Evolutionary conservation across 805 yeast genomes (phyloP).

Genomic region (Komagataella ulmi): DNA sequence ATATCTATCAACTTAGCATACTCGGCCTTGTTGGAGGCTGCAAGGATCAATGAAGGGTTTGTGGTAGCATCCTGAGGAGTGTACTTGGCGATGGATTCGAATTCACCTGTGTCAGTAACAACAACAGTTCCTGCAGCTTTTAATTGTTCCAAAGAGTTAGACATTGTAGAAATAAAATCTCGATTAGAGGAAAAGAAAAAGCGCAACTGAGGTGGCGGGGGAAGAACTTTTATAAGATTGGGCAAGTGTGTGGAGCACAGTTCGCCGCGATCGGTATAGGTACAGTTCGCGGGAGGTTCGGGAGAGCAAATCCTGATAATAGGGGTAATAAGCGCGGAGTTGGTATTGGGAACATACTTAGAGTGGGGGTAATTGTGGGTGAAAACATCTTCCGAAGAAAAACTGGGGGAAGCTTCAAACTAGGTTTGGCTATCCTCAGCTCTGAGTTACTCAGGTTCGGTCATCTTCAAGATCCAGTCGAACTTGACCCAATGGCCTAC

Average conservation of each 20-base stretch:
- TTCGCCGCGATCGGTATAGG: background rate
- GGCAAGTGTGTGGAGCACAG: background rate
- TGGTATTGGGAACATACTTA: background rate
- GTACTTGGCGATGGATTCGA: conserved; percentile 93
- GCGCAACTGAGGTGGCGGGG: background rate
- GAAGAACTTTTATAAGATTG: background rate
- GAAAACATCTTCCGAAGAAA: background rate
- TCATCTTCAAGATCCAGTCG: background rate
- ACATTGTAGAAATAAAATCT: conserved; percentile 8
- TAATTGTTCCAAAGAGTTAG: conserved; percentile 76
- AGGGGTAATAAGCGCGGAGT: background rate
- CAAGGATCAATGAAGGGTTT: conserved; percentile 93
- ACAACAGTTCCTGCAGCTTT: conserved; percentile 93
- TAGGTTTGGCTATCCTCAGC: background rate
- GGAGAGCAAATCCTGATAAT: background rate
- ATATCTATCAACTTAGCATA: conserved; percentile 83
- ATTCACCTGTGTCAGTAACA: conserved; percentile 98
- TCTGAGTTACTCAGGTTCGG: background rate
- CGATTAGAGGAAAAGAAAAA: background rate
- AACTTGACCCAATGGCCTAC: background rate
- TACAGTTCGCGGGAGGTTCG: background rate
- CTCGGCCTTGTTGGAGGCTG: conserved; percentile 84
- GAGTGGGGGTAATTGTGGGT: background rate
- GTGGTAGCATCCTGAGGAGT: conserved; percentile 99
- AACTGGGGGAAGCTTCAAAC: background rate